Percentiles rank a stretch among this genome's conserved stretches.
phyloP scores from a whole-genome alignment of 2,329 filamentous ascomycete species.

The Magnaporthales sp. region DNA sequence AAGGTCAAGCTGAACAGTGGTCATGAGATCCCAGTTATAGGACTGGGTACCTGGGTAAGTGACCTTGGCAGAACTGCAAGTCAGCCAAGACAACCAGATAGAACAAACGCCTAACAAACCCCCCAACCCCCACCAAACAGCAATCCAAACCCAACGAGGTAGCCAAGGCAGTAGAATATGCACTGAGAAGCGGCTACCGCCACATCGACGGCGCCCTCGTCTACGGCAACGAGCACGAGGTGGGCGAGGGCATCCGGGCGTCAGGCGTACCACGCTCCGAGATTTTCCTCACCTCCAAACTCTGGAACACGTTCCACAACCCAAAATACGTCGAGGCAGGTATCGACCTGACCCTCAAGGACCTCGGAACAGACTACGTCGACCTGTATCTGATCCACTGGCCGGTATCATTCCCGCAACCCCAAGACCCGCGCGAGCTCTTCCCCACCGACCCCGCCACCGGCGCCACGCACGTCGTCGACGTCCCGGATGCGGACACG shows the following conservation, averaged over 20 bases:
- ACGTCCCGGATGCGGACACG: slow-evolving; percentile 22
- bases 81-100: not conserved
- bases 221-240: slow-evolving; percentile 27
- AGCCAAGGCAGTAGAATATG: slow-evolving; percentile 35
- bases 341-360: slow-evolving; percentile 37
- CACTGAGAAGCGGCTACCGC: slow-evolving; percentile 31
- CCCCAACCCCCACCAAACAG: slow-evolving; percentile 8
- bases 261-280: slow-evolving; percentile 9
- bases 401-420: slow-evolving; percentile 9
- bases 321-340: slow-evolving; percentile 47
- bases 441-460: slow-evolving; percentile 37
- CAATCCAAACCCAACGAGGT: slow-evolving; percentile 29
- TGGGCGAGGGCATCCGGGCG: slow-evolving; percentile 10
- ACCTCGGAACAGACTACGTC: slow-evolving; percentile 42
- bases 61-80: not conserved
- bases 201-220: slow-evolving; percentile 23
- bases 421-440: slow-evolving; percentile 19
- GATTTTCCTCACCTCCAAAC: slow-evolving; percentile 51
- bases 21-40: slow-evolving; percentile 3
- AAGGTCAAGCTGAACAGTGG: slow-evolving; percentile 5
- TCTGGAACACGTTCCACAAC: slow-evolving; percentile 56
- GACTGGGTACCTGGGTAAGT: slow-evolving; percentile 2
- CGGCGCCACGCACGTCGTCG: slow-evolving; percentile 10
- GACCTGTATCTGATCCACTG: slow-evolving; percentile 44
- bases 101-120: not conserved